These are phyloP conservation scores for Boletus bicolor DNA, from an alignment of 768 basidiomycete species.

Conservation along the genomic window DNA sequence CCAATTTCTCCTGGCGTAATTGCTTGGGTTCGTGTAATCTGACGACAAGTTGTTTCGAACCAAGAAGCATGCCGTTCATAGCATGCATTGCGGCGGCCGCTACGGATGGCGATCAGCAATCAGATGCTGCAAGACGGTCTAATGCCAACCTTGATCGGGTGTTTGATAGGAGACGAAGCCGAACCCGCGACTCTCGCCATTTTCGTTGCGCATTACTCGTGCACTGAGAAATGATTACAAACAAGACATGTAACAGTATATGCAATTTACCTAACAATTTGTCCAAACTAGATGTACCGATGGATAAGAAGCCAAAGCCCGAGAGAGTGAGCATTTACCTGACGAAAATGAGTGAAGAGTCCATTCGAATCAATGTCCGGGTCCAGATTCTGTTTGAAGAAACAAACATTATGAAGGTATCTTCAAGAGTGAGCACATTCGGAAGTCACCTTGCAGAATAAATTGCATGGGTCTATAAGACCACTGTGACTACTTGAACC, in stretches of 20 bases:
- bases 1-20: conserved; percentile 84
- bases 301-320: conserved; percentile 14
- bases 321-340: conserved; percentile 39
- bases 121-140: neutral
- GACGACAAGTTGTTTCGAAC: conserved; percentile 77
- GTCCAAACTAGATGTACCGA: conserved; percentile 59
- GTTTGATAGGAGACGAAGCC: conserved; percentile 88
- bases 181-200: conserved; percentile 78
- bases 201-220: conserved; percentile 88
- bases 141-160: conserved; percentile 67
- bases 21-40: conserved; percentile 90
- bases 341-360: conserved; percentile 78
- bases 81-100: conserved; percentile 70
- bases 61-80: conserved; percentile 77
- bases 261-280: conserved; percentile 74
- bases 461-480: conserved; percentile 85
- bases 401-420: neutral
- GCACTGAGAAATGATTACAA: conserved; percentile 49
- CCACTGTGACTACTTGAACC: conserved; percentile 84
- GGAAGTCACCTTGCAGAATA: conserved; percentile 73
- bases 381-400: conserved; percentile 66
- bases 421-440: conserved; percentile 11
- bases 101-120: conserved; percentile 28
- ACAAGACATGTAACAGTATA: neutral
- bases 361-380: conserved; percentile 82